Evolutionary conservation across 2,329 filamentous ascomycete genomes (phyloP), one percentile per base, ranked within the genome.

Genomic region (Neopestalotiopsis clavispora): DNA sequence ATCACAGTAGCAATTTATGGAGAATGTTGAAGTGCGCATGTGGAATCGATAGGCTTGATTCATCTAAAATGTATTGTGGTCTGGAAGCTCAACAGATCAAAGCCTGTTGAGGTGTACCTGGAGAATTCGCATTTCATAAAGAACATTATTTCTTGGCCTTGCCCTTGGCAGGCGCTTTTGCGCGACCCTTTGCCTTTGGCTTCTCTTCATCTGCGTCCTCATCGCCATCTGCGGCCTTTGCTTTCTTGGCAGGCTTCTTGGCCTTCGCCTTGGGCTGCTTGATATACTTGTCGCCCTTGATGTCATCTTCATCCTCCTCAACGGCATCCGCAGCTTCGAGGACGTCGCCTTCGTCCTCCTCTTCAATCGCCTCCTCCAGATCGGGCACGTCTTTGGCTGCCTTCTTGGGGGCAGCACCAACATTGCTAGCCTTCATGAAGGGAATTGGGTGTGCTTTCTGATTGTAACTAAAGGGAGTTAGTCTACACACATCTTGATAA

Each of bases 261-360:
- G 73, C 82, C 69, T 78, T 94, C 72, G 89, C 90, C 85, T 97
- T 98, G 13, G 95, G 94, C 77, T 92, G 88, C 80, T 96, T 97
- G 78, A 98, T 95, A 76, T 97, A 98, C 80, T 98, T 98, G 81
- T 99, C 96, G 78, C 95, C 97, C 76, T 92, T 94, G 65, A 98
- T 80, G n/a, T 90, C 83, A n/a, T 90, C 83, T 66, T 94, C 92
- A 13, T 94, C 91, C 0, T 93, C 91, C 4, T 93, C 92, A 0
- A 91, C 91, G 1, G 86, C 89, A 57, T 90, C 88, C 1, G 82
- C 87, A 3, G 84, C 78, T 45, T 88, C 87, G 1, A 89, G 81
- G 34, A 84, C 82, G 42, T 90, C 90, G n/a, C 86, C 91, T 23
- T 91, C 92, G 60, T 97, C 95, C 4, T 94, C 94, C 74, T 97